Evolutionary conservation across 208 protist genomes (phyloP).

Genomic region (Leishmania tarentolae): DNA sequence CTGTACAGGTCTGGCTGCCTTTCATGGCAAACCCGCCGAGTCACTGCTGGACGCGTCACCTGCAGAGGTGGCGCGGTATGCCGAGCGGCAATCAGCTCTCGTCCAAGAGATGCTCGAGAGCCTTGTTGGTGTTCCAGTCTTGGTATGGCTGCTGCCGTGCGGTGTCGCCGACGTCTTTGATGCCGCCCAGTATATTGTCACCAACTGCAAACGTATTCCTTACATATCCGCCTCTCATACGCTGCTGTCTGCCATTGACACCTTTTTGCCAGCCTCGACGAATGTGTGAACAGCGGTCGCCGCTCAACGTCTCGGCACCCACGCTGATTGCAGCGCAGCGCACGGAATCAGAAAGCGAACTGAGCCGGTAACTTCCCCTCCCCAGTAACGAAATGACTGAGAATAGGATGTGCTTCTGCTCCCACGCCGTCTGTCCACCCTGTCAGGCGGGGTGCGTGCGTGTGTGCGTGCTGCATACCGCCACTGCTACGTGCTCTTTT

Average conservation of each 20-base stretch:
- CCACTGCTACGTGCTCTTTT: not conserved
- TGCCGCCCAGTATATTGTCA: slow-evolving; percentile 21
- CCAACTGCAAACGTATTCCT: slow-evolving; percentile 45
- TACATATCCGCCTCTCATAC: slow-evolving; percentile 35
- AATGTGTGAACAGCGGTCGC: not conserved
- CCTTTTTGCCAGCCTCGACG: slow-evolving; percentile 3
- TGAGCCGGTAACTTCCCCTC: too few relatives aligned
- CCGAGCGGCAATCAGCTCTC: not conserved
- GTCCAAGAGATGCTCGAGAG: not conserved
- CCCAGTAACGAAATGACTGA: not conserved
- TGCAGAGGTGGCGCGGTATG: slow-evolving; percentile 7
- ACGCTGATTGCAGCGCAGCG: not conserved
- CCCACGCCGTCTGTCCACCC: too few relatives aligned
- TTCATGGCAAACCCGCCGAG: slow-evolving; percentile 36
- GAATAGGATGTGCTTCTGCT: not conserved
- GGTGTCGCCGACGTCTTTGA: not conserved
- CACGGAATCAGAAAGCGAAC: not conserved
- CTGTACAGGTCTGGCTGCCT: slow-evolving; percentile 17
- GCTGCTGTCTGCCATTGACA: slow-evolving; percentile 41
- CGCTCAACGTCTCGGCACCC: not conserved
- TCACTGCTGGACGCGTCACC: slow-evolving; percentile 33
- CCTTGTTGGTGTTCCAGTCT: slow-evolving; percentile 47
- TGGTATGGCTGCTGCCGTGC: slow-evolving; percentile 47
- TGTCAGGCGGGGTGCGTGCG: not conserved
- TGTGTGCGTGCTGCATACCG: not conserved